Conservation (phyloP, 1,284 basidiomycete species). For the Boletus albobrunnescens region DNA sequence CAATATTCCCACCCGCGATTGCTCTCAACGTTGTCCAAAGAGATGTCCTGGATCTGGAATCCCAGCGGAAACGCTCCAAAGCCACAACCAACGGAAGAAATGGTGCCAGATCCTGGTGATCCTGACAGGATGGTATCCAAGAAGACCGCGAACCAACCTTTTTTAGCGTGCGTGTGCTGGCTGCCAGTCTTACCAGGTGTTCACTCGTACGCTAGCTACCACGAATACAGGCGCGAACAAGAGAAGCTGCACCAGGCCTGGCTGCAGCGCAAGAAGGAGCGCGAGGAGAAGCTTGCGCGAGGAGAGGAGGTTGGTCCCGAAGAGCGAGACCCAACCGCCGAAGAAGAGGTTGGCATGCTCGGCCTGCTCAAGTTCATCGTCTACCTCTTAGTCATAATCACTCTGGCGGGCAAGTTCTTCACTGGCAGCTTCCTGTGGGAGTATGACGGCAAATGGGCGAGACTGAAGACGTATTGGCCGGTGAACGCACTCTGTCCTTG, state of each 20-base stretch:
- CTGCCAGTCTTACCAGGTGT: slow-evolving; percentile 5
- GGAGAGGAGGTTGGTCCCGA: slow-evolving; percentile 71
- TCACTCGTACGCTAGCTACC: slow-evolving; percentile 47
- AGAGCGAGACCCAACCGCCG: slow-evolving; percentile 66
- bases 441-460: slow-evolving; percentile 57
- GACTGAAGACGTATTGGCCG: slow-evolving; percentile 58
- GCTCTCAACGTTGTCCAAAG: not conserved
- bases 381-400: slow-evolving; percentile 47
- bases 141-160: slow-evolving; percentile 77
- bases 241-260: slow-evolving; percentile 61
- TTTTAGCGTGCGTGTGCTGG: slow-evolving; percentile 60
- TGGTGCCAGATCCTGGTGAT: slow-evolving; percentile 49
- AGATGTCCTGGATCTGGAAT: slow-evolving; percentile 35
- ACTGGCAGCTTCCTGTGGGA: slow-evolving; percentile 81
- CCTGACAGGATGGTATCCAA: slow-evolving; percentile 65
- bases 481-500: slow-evolving; percentile 35
- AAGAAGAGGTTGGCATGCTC: slow-evolving; percentile 58
- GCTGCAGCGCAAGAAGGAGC: slow-evolving; percentile 65
- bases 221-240: slow-evolving; percentile 61
- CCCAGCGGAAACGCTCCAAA: slow-evolving; percentile 24
- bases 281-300: slow-evolving; percentile 65
- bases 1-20: not conserved
- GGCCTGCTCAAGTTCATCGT: slow-evolving; percentile 68
- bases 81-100: slow-evolving; percentile 23
- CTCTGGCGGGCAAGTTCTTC: slow-evolving; percentile 73